Base-by-base conservation (phyloP, 495 filamentous ascomycete genomes). In the Bacidia rubella region DNA sequence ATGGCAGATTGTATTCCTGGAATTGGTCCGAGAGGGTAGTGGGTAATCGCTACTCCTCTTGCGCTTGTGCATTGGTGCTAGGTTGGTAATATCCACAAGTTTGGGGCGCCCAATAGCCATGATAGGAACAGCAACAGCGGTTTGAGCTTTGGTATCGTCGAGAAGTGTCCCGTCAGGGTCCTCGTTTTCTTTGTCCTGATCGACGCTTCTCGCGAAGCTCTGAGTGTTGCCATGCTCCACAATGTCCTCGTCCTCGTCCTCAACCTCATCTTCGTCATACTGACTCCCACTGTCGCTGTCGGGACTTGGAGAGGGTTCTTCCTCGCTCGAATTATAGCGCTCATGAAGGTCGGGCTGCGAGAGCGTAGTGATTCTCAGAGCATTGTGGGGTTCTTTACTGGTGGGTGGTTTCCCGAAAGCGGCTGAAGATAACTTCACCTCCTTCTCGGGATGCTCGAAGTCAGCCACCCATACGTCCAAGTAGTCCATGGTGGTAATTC, bases 11-110 rank as follows among this genome's bases (percentile, higher is more conserved):
- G 29, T 7, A 35, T 35, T 35, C 7, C 15, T 35, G 29, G 29
- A 35, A 7, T 7, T 5, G 29, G 29, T 35, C 29, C 29, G 29
- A 35, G 15, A 5, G 15, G 15, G 29, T 7, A 35, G 29, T 5
- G 29, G 15, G 15, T 35, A 35, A 3, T 47, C 42, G 12, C 27
- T 17, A n/a, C 38, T 50, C 25, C 60, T 57, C 50, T 60, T 62
- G n/a, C 60, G 57, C 45, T 60, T 62, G n/a, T 62, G 60, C 52
- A 62, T 60, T 3, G 60, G 60, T 7, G 60, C 60, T 19, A 62
- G 23, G 19, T 58, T 62, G 49, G 49, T 57, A 32, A 61, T 59
- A 25, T 63, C 52, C 29, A 63, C 54, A 20, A 61, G 53, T 29
- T 57, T 63, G 11, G 59, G 56, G 23, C 58, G 47, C 12, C 53